Percentiles rank a stretch among this genome's conserved stretches.
These are phyloP conservation scores for Claviceps pusilla DNA, from an alignment of 2,329 filamentous ascomycete genomes.

Conservation along the genomic window DNA sequence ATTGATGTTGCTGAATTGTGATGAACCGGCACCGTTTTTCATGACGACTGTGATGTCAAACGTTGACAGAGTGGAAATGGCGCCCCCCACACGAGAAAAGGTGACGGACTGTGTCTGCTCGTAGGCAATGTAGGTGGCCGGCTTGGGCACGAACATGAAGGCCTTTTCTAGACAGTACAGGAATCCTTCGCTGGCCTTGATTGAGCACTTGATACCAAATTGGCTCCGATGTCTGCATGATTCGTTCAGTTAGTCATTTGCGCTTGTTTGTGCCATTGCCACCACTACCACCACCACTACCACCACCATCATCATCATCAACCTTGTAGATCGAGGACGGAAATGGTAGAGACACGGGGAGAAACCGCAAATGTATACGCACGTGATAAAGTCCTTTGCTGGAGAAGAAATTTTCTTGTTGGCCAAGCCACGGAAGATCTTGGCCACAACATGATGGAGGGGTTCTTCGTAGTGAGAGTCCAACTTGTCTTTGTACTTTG, in stretches of 20 bases:
- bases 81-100: constrained; percentile 89
- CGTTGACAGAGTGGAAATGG: constrained; percentile 82
- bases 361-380: constrained; percentile 13
- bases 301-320: not conserved
- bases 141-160: constrained; percentile 98
- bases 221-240: constrained; percentile 63
- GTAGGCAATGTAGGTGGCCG: constrained; percentile 90
- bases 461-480: constrained; percentile 84
- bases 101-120: constrained; percentile 85
- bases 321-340: not conserved
- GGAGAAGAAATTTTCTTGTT: constrained; percentile 92
- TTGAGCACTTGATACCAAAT: constrained; percentile 96
- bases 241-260: not conserved
- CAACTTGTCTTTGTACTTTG: constrained; percentile 78
- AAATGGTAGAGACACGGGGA: not conserved
- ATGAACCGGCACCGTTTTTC: constrained; percentile 74
- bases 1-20: constrained; percentile 98
- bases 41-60: constrained; percentile 92
- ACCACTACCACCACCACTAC: no score
- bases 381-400: constrained; percentile 83
- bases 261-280: not conserved
- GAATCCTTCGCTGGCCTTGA: constrained; percentile 97
- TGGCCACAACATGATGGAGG: constrained; percentile 81
- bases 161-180: constrained; percentile 95
- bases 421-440: constrained; percentile 86